Percentiles rank a stretch among this genome's conserved stretches.
These are phyloP conservation scores for Ceratobasidium sp. DNA, from an alignment of 1,284 basidiomycete species.

Conservation along the genomic window DNA sequence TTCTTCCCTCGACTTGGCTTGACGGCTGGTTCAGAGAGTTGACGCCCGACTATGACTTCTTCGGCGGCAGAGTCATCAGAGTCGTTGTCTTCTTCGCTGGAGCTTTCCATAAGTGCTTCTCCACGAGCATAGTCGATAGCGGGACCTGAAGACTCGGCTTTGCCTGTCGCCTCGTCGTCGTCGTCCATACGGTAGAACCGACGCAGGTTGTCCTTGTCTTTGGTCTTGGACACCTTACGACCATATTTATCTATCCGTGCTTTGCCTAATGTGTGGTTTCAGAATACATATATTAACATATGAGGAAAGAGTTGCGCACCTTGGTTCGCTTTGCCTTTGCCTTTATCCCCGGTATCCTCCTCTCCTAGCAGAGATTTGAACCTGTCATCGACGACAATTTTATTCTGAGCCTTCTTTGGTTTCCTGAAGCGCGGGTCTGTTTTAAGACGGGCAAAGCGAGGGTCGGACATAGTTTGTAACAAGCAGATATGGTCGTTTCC, in stretches of 20 bases:
- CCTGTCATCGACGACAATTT: constrained; percentile 92
- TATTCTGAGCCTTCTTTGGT: constrained; percentile 81
- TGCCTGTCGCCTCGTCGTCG: constrained; percentile 52
- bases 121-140: constrained; percentile 88
- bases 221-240: constrained; percentile 72
- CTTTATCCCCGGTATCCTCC: constrained; percentile 49
- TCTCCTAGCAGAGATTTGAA: constrained; percentile 84
- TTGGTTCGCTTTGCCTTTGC: constrained; percentile 54
- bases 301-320: background rate
- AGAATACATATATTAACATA: background rate
- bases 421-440: constrained; percentile 93
- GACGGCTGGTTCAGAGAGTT: constrained; percentile 16
- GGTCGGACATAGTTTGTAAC: constrained; percentile 70
- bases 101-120: constrained; percentile 86
- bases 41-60: constrained; percentile 47
- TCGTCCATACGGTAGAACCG: constrained; percentile 80
- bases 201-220: constrained; percentile 79
- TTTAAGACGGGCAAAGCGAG: constrained; percentile 86
- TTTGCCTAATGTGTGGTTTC: constrained; percentile 49
- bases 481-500: background rate
- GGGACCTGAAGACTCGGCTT: constrained; percentile 39
- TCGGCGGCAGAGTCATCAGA: constrained; percentile 53
- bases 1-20: constrained; percentile 47
- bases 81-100: constrained; percentile 61
- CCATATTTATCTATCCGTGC: constrained; percentile 93